These are phyloP conservation scores for Trichocladium uniseriatum DNA, from an alignment of 495 filamentous ascomycete genomes.

Conservation along the genomic window DNA sequence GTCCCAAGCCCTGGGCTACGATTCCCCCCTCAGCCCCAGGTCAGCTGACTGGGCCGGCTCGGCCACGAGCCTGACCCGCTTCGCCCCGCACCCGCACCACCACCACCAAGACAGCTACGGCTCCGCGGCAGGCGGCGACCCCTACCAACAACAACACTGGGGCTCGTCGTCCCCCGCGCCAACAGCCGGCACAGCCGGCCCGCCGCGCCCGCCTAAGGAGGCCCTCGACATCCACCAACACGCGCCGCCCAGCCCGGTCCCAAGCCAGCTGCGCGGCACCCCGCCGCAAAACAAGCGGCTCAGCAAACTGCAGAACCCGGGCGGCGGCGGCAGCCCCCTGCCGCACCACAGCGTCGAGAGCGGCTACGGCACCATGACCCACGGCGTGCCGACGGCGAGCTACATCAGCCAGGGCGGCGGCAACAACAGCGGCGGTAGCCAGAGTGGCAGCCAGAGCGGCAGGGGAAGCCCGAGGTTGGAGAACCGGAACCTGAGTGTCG, in stretches of 20 bases:
- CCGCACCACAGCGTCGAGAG: constrained; percentile 42
- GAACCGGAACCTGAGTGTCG: constrained; percentile 40
- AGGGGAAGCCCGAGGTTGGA: constrained; percentile 33
- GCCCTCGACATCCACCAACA: constrained; percentile 22
- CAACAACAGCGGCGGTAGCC: no score
- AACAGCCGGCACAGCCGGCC: constrained; percentile 21
- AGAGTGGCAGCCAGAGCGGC: no score
- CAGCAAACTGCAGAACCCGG: constrained; percentile 35
- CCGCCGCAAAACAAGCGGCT: constrained; percentile 31
- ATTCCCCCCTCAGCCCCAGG: constrained; percentile 54
- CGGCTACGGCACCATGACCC: constrained; percentile 40
- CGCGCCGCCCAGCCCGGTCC: constrained; percentile 8
- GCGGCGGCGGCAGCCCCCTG: constrained; percentile 22
- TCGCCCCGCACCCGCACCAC: constrained; percentile 17
- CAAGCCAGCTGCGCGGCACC: constrained; percentile 10
- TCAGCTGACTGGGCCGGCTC: constrained; percentile 67
- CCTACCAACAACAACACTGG: constrained; percentile 29
- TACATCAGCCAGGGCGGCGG: constrained; percentile 25
- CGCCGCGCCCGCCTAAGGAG: constrained; percentile 46
- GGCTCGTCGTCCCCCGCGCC: constrained; percentile 29
- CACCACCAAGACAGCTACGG: constrained; percentile 33
- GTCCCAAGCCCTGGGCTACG: constrained; percentile 63
- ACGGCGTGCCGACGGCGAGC: constrained; percentile 30
- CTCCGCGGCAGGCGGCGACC: constrained; percentile 20
- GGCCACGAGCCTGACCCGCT: constrained; percentile 42